phyloP scores from a whole-genome alignment of 2,329 filamentous ascomycete species.

The Pestalotiopsis sp. region DNA sequence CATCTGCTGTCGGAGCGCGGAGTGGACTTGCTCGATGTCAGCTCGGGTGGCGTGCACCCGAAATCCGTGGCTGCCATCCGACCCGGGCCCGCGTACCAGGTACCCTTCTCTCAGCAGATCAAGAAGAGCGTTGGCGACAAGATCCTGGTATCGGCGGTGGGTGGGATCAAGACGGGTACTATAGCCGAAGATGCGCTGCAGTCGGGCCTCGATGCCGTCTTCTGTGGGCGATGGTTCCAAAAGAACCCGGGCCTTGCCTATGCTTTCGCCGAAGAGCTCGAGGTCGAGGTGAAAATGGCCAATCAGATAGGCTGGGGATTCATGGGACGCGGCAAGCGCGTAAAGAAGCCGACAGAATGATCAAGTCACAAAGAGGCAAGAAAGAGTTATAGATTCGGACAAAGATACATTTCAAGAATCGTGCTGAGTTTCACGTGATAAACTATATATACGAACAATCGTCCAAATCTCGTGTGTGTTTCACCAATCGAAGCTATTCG shows the following conservation, averaged over 20 bases:
- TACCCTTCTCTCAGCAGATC: slow-evolving; percentile 63
- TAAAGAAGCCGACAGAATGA: not conserved
- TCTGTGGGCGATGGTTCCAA: slow-evolving; percentile 56
- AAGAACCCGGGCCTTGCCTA: slow-evolving; percentile 62
- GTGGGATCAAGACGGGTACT: slow-evolving; percentile 44
- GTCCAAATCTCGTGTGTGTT: no score
- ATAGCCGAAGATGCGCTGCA: slow-evolving; percentile 50
- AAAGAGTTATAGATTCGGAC: no score
- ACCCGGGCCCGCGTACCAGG: slow-evolving; percentile 64
- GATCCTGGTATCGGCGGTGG: slow-evolving; percentile 55
- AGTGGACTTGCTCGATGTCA: slow-evolving; percentile 71
- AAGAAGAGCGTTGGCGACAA: slow-evolving; percentile 68
- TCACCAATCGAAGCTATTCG: no score
- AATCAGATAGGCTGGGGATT: slow-evolving; percentile 60
- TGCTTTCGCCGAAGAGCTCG: slow-evolving; percentile 56
- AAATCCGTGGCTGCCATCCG: slow-evolving; percentile 48
- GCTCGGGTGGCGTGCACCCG: slow-evolving; percentile 61
- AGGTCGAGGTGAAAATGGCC: slow-evolving; percentile 45
- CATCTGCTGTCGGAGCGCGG: slow-evolving; percentile 60
- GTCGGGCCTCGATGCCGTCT: slow-evolving; percentile 47
- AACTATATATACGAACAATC: no score
- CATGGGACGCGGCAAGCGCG: slow-evolving; percentile 34
- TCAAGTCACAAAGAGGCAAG: no score
- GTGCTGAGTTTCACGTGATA: no score
- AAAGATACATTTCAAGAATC: no score